Evolutionary conservation across 208 protist genomes (phyloP).

Genomic region (Acanthamoeba culbertsoni): DNA sequence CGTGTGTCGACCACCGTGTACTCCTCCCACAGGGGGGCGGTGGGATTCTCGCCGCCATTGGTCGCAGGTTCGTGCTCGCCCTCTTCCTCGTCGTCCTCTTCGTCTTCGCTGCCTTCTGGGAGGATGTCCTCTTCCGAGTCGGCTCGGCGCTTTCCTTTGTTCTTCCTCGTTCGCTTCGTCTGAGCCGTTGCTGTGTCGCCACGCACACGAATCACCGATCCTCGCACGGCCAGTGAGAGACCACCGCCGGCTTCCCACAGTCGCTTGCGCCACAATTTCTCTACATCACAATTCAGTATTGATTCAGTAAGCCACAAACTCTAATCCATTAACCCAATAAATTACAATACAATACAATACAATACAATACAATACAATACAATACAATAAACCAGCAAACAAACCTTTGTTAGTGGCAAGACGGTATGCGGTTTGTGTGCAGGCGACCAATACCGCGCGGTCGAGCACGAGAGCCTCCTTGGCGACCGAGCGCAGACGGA

Average conservation of each 20-base stretch:
- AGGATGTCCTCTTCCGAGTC: no score
- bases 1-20: not conserved
- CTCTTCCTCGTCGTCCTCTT: not conserved
- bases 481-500: not conserved
- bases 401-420: not conserved
- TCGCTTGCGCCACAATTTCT: not conserved
- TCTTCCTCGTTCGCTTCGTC: not conserved
- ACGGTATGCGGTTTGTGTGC: not conserved
- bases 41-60: not conserved
- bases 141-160: not conserved
- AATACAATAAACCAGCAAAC: not conserved
- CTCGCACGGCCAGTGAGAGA: not conserved
- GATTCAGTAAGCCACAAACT: not conserved
- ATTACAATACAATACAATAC: no score
- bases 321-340: no score
- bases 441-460: not conserved
- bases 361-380: no score
- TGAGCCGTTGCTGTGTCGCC: not conserved
- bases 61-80: not conserved
- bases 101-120: not conserved
- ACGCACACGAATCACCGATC: not conserved
- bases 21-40: not conserved
- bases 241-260: constrained; percentile 1
- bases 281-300: not conserved
- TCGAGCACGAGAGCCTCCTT: not conserved